These are phyloP conservation scores for Dimocarpus longan DNA, from an alignment of 345 rosid species.

Conservation along the genomic window DNA sequence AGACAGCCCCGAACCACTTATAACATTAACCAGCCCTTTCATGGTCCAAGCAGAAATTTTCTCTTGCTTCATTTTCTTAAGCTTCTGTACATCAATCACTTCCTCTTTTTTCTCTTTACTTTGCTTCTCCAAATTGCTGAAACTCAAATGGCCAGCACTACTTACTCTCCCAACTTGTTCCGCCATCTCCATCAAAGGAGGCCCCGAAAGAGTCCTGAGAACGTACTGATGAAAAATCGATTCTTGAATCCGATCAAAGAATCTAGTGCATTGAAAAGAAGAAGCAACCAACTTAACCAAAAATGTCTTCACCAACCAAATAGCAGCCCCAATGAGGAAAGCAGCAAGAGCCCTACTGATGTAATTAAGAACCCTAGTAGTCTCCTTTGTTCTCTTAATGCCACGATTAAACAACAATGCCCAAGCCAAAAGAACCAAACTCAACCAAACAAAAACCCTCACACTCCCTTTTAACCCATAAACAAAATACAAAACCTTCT, in stretches of 20 bases:
- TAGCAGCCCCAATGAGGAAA: slow-evolving; percentile 46
- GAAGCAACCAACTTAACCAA: slow-evolving; percentile 57
- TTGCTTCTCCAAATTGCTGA: slow-evolving; percentile 33
- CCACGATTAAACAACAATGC: slow-evolving; percentile 48
- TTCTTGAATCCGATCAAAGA: slow-evolving; percentile 71
- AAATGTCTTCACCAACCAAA: slow-evolving; percentile 56
- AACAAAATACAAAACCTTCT: slow-evolving; percentile 69
- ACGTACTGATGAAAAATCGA: slow-evolving; percentile 64
- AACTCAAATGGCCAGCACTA: slow-evolving; percentile 50
- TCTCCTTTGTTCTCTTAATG: slow-evolving; percentile 36
- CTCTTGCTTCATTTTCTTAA: slow-evolving; percentile 59
- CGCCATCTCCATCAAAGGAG: slow-evolving; percentile 58
- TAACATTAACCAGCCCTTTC: slow-evolving; percentile 59
- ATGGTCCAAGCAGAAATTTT: slow-evolving; percentile 78
- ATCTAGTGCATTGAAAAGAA: slow-evolving; percentile 53
- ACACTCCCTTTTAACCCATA: slow-evolving; percentile 57
- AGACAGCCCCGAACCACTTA: slow-evolving; percentile 51
- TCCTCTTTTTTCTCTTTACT: slow-evolving; percentile 42
- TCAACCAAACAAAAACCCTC: slow-evolving; percentile 50
- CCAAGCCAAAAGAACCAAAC: slow-evolving; percentile 59
- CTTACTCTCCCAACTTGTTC: slow-evolving; percentile 31
- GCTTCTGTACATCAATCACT: slow-evolving; percentile 66
- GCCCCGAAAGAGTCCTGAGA: slow-evolving; percentile 56
- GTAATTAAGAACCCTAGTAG: slow-evolving; percentile 39
- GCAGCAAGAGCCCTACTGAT: slow-evolving; percentile 49